Percentiles rank a stretch among this genome's conserved stretches.
These are phyloP conservation scores for Xanthoconium separans DNA, from an alignment of 1,284 basidiomycete genomes.

Conservation along the genomic window DNA sequence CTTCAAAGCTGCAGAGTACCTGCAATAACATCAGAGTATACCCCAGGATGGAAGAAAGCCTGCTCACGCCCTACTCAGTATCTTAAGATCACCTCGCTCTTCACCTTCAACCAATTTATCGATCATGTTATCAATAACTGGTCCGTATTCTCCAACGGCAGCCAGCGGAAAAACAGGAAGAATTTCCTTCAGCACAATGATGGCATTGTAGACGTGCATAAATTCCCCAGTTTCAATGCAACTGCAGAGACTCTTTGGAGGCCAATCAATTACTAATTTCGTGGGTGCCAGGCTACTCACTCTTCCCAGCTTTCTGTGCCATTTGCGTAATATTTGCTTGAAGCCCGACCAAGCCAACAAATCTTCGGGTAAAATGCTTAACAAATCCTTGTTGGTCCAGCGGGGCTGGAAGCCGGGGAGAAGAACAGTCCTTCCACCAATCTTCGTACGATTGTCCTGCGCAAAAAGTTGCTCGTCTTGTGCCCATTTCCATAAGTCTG, in stretches of 20 bases:
- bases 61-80: conserved; percentile 73
- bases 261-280: conserved; percentile 1
- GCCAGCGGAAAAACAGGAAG: conserved; percentile 83
- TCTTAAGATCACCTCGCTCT: conserved; percentile 79
- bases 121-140: conserved; percentile 62
- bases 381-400: conserved; percentile 45
- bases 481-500: conserved; percentile 78
- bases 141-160: conserved; percentile 54
- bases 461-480: conserved; percentile 63
- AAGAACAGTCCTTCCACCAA: conserved; percentile 59
- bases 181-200: conserved; percentile 87
- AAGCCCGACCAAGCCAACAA: conserved; percentile 72
- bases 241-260: conserved; percentile 54
- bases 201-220: conserved; percentile 93
- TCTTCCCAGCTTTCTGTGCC: conserved; percentile 73
- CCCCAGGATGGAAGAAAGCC: background rate
- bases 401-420: conserved; percentile 66
- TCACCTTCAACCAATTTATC: conserved; percentile 72
- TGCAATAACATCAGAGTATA: conserved; percentile 28
- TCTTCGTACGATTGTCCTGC: conserved; percentile 66
- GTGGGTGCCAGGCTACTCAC: conserved; percentile 34
- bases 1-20: conserved; percentile 70
- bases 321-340: conserved; percentile 74
- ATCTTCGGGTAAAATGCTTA: conserved; percentile 46
- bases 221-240: conserved; percentile 79